These are phyloP conservation scores for Suillus variegatus DNA, from an alignment of 768 basidiomycete genomes.

Conservation along the genomic window DNA sequence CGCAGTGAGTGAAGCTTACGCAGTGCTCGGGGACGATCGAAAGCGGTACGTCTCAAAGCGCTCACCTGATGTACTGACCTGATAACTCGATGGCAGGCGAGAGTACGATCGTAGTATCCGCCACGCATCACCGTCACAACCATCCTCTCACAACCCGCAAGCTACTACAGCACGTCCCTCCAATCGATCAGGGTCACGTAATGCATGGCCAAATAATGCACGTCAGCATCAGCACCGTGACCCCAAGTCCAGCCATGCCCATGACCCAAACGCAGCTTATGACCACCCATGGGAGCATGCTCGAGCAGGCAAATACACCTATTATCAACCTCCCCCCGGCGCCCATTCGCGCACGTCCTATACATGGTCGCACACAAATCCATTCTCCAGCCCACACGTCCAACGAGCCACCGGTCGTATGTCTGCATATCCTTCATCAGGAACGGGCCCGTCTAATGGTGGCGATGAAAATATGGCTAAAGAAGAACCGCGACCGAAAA, in stretches of 20 bases:
- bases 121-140: conserved; percentile 5
- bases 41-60: conserved; percentile 35
- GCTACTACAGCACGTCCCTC: conserved; percentile 29
- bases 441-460: background rate
- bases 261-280: conserved; percentile 7
- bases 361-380: conserved; percentile 17
- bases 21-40: conserved; percentile 45
- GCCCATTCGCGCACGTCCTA: conserved; percentile 3
- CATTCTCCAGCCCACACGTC: conserved; percentile 27
- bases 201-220: conserved; percentile 27
- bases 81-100: conserved; percentile 21
- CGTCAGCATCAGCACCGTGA: conserved; percentile 12
- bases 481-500: conserved; percentile 1
- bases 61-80: background rate
- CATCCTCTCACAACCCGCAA: conserved; percentile 27
- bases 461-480: conserved; percentile 1
- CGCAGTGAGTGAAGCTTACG: conserved; percentile 49
- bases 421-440: conserved; percentile 11
- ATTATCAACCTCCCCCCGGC: conserved; percentile 9
- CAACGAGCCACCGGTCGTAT: conserved; percentile 28
- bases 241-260: conserved; percentile 7
- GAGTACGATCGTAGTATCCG: conserved; percentile 31
- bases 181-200: conserved; percentile 25
- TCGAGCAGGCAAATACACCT: conserved; percentile 4
- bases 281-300: conserved; percentile 16